Conservation (phyloP, 495 filamentous ascomycete genomes). For the Cercophora newfieldiana region DNA sequence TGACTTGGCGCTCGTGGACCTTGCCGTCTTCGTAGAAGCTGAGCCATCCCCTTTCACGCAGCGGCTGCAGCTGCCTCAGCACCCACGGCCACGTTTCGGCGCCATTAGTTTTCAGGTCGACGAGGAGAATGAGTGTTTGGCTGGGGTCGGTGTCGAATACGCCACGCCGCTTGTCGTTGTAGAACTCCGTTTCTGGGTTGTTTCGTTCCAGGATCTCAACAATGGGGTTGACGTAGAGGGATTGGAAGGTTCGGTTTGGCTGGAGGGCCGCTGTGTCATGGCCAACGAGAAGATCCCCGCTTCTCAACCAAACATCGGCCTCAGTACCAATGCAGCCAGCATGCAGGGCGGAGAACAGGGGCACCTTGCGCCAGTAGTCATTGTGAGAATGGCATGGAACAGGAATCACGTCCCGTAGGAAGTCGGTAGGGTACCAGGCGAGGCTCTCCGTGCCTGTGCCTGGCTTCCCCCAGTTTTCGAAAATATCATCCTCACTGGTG, state of each 20-base stretch:
- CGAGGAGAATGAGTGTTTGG: slow-evolving; percentile 67
- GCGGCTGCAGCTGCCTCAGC: slow-evolving; percentile 61
- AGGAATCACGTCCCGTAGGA: slow-evolving; percentile 68
- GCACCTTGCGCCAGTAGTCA: slow-evolving; percentile 83
- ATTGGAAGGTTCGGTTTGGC: slow-evolving; percentile 57
- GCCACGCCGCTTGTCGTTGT: slow-evolving; percentile 49
- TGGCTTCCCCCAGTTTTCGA: slow-evolving; percentile 56
- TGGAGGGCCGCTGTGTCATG: slow-evolving; percentile 55
- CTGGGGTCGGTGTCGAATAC: slow-evolving; percentile 60
- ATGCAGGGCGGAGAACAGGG: slow-evolving; percentile 63
- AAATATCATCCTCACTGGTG: slow-evolving; percentile 46
- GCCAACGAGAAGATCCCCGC: slow-evolving; percentile 64
- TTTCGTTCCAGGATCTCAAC: slow-evolving; percentile 54
- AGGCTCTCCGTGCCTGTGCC: slow-evolving; percentile 49
- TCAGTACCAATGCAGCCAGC: slow-evolving; percentile 75
- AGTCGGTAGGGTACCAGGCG: slow-evolving; percentile 71
- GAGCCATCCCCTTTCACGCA: slow-evolving; percentile 62
- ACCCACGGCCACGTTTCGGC: slow-evolving; percentile 55
- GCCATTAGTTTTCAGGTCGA: slow-evolving; percentile 68
- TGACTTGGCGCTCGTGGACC: slow-evolving; percentile 59
- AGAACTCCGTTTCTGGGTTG: slow-evolving; percentile 51
- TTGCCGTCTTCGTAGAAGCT: slow-evolving; percentile 56
- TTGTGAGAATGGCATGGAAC: slow-evolving; percentile 81
- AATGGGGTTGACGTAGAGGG: slow-evolving; percentile 66
- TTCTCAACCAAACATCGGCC: slow-evolving; percentile 84